Evolutionary conservation across 1,284 basidiomycete species (phyloP), one percentile per base, ranked within the genome.

Genomic region (Xerocomus nothofagi): DNA sequence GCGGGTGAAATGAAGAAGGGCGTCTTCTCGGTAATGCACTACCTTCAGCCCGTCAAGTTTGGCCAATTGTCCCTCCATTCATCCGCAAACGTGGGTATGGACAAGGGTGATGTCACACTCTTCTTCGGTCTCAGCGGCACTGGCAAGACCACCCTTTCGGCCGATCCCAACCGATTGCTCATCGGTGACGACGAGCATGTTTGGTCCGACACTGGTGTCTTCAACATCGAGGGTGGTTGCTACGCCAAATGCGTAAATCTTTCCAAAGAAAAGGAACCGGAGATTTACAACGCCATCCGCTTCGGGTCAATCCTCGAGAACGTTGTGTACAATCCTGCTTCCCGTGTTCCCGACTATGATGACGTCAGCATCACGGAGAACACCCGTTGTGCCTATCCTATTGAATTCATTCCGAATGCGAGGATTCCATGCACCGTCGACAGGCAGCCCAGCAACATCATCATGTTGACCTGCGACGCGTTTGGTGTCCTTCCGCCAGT

Each of bases 1-100:
- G 97, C 97, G 45, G 97, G 97, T 57, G 97, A 99, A 79, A 99
- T 99, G 97, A 99, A 99, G 81, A 99, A 99, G 86, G 97, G 97
- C 72, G 92, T 99, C 71, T 99, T 99, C 80, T 94, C 91, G 46
- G 95, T 99, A 66, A 99, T 99, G 97, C 97, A 99, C 78, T 99
- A 99, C 74, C 82, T 99, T 58, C 93, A 97, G 79, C 96, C 97
- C 18, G 89, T 99, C 80, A 98, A 98, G 73, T 99, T 97, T 69
- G 93, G 93, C 53, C 94, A 98, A 72, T 84, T 99, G 53, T 98
- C 95, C 29, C 84, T 99, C 51, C 97, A 99, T 78, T 98, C 97
- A n/a, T 98, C 94, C 42, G 94, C 94, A 60, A 99, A 99, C 71
- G 91, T 97, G 62, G 96, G 96, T 53, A 87, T 86, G 60, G 80